Base-by-base conservation (phyloP, 768 basidiomycete genomes). In the Mrakia frigida region DNA sequence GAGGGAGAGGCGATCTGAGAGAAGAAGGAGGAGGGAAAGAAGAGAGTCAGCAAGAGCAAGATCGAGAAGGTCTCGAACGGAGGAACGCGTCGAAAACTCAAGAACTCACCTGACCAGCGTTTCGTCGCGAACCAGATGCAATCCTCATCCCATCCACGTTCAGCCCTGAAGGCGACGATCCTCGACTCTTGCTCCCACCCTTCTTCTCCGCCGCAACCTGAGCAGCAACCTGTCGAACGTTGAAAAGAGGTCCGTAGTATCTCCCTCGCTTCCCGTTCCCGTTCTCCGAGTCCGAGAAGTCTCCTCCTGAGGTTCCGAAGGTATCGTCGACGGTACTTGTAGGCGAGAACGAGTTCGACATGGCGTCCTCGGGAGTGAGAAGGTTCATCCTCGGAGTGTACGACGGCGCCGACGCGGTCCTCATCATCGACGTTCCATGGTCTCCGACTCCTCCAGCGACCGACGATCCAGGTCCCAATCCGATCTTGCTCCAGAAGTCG, bases 401-500 rank as follows among this genome's bases (percentile, higher is more conserved):
- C 16, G 72, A 59, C 35, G 76, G 76, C 25, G 71, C 35, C 46
- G 76, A 77, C 59, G 46, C 53, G n/a, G 76, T 73, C 52, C 71
- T 56, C 60, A 68, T 67, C 71, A 68, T 63, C 28, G 71, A 73
- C 6, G 28, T 50, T 18, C 73, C 63, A 14, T 28, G 31, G 33
- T 35, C 33, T 50, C 43, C 43, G 13, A 13, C 71, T 31, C 14
- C 16, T 65, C 59, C 43, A 25, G 39, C 35, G 46, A 41, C 63
- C n/a, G 31, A 23, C 33, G 73, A 63, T 21, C 65, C 65, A 21
- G 65, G 65, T 33, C 68, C 74, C 18, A 75, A 25, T 21, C 80
- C 80, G 56, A 85, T 69, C 76, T 91, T 94, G 75, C 89, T 90
- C 95, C 96, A 98, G 81, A 99, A 99, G 83, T 99, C 96, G 68